Conservation (phyloP, 2,329 filamentous ascomycete species). For the Herpotrichia juniperi region DNA sequence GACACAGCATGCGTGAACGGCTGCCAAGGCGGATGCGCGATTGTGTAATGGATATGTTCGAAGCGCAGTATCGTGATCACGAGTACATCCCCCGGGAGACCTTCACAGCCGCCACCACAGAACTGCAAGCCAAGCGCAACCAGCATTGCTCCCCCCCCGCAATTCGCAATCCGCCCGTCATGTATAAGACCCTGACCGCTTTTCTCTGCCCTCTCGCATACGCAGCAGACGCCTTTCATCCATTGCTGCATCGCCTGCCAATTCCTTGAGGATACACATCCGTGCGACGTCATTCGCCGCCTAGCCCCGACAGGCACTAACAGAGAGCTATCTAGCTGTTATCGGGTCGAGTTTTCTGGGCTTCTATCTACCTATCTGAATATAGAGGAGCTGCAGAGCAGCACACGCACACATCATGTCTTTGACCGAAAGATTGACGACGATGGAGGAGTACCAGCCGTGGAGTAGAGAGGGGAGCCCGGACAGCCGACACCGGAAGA, state of each 20-base stretch:
- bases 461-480: constrained; percentile 47
- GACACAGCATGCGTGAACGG: background rate
- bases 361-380: background rate
- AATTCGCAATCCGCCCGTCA: constrained; percentile 9
- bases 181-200: constrained; percentile 10
- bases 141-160: constrained; percentile 10
- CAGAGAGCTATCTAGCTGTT: background rate
- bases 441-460: constrained; percentile 49
- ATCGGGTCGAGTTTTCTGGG: background rate
- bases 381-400: background rate
- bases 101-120: background rate
- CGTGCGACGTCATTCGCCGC: constrained; percentile 1
- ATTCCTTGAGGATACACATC: background rate
- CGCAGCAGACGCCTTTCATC: background rate
- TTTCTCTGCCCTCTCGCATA: background rate
- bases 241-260: background rate
- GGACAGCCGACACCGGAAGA: constrained; percentile 50
- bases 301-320: background rate
- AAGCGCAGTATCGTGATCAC: background rate
- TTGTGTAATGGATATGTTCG: background rate
- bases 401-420: constrained; percentile 36
- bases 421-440: constrained; percentile 46
- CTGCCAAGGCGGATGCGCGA: background rate
- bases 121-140: background rate
- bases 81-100: background rate